Base-by-base conservation (phyloP, 495 filamentous ascomycete genomes). In the Neurospora tetrasperma region DNA sequence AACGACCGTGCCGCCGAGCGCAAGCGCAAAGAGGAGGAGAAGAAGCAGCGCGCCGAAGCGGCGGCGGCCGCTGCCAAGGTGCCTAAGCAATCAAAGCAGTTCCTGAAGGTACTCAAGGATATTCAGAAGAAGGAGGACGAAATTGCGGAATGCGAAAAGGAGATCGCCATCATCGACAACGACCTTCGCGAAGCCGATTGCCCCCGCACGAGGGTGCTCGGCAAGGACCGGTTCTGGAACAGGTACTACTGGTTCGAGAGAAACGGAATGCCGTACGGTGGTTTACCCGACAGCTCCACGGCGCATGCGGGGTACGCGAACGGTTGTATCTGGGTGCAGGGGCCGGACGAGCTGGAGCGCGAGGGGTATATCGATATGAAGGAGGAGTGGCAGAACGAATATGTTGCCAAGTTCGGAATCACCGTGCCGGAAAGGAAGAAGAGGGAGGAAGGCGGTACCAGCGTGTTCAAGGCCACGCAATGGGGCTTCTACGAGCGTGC, bases 211-310 rank as follows among this genome's bases (percentile, higher is more conserved):
- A 90, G 91, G 72, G 89, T 93, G 70, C 86, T 99, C 12, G 96
- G 96, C 62, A 93, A 93, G 74, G 96, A 99, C 79, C 89, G 96
- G 35, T 99, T 97, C 84, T 97, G 93, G 89, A 99, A 98, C 78
- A 92, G 94, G 27, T 99, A 98, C 79, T 98, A 94, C 85, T 99
- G 95, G 95, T 97, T 98, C 79, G 96, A 99, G 82, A 91, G 94
- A 44, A 99, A 98, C 78, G 96, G 94, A 39, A 98, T 98, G 96
- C 96, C 96, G 2, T 97, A 93, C 79, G 93, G 85, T 68, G 96
- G 96, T 3, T 84, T 97, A 73, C 95, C 94, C 1, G 86, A 88
- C 74, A 96, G 93, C 82, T 98, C 94, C 6, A 98, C 94, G 5
- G 90, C 94, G 1, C 85, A 90, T 46, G 93, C 94, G 23, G 88